A percentile compares a stretch with the other conserved stretches of the same genome.
These are phyloP conservation scores for Bacidia gigantensis DNA, from an alignment of 495 filamentous ascomycete genomes.

Conservation along the genomic window DNA sequence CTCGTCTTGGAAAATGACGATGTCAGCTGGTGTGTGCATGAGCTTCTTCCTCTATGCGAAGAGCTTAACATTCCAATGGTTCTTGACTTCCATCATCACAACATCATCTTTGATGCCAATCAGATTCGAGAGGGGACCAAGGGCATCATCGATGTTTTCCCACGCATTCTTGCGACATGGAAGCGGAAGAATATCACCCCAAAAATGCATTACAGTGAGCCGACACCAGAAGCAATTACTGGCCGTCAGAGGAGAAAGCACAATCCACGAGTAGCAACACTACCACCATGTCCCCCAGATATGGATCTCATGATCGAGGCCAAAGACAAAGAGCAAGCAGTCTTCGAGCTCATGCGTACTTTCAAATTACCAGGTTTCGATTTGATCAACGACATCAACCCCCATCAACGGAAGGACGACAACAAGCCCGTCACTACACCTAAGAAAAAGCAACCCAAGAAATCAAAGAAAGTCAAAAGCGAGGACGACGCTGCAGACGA, in stretches of 20 bases:
- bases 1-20: constrained; percentile 94
- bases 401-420: constrained; percentile 65
- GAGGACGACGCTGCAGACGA: constrained; percentile 36
- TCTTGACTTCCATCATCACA: constrained; percentile 91
- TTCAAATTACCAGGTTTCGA: constrained; percentile 72
- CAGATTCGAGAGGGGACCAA: constrained; percentile 71
- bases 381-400: constrained; percentile 61
- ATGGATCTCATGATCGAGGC: constrained; percentile 99
- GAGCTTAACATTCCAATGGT: constrained; percentile 87
- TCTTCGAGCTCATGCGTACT: constrained; percentile 82
- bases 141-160: constrained; percentile 59
- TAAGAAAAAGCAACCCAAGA: constrained; percentile 38
- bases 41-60: constrained; percentile 80
- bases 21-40: constrained; percentile 79
- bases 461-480: constrained; percentile 32
- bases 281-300: constrained; percentile 67
- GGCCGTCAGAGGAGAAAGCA: constrained; percentile 68
- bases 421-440: constrained; percentile 44
- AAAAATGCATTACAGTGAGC: constrained; percentile 95
- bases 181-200: constrained; percentile 71
- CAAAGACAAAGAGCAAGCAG: constrained; percentile 95
- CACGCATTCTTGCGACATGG: constrained; percentile 76
- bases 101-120: constrained; percentile 67
- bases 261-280: constrained; percentile 54
- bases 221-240: constrained; percentile 59